Conservation (phyloP, 345 rosid species). For the Pistacia vera region DNA sequence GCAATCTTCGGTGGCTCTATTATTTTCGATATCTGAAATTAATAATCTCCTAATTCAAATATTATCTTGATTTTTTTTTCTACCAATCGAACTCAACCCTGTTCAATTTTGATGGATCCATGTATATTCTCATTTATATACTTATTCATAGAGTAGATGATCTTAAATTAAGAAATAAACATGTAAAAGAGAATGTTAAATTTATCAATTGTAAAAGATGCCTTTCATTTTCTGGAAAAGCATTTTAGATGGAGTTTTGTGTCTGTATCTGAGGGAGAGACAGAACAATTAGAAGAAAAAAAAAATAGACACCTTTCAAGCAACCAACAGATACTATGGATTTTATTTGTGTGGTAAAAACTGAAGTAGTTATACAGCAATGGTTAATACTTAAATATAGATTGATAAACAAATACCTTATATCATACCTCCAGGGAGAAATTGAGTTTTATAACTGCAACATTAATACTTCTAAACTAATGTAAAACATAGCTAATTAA, state of each 20-base stretch:
- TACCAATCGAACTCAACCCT: too few relatives aligned
- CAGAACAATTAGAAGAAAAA: not conserved
- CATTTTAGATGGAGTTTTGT: not conserved
- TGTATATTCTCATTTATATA: too few relatives aligned
- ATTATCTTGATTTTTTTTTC: too few relatives aligned
- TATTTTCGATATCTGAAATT: too few relatives aligned
- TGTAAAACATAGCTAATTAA: not conserved
- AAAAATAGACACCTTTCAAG: not conserved
- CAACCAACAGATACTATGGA: constrained; percentile 5
- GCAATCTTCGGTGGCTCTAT: too few relatives aligned
- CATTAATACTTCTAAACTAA: not conserved
- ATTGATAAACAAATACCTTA: too few relatives aligned
- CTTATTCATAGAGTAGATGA: too few relatives aligned
- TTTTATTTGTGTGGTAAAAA: not conserved
- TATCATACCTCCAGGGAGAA: not conserved
- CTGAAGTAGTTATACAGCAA: not conserved
- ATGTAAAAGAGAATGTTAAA: too few relatives aligned
- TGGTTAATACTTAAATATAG: too few relatives aligned
- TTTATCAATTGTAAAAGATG: not conserved
- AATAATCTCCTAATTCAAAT: too few relatives aligned
- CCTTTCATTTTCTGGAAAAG: not conserved
- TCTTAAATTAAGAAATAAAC: too few relatives aligned
- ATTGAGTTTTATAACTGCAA: not conserved
- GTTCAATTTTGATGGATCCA: too few relatives aligned
- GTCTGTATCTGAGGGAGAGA: not conserved